Percentiles rank a stretch among this genome's conserved stretches.
These are phyloP conservation scores for Eleusine coracana DNA, from an alignment of 176 grass and related monocot genomes.

Conservation along the genomic window DNA sequence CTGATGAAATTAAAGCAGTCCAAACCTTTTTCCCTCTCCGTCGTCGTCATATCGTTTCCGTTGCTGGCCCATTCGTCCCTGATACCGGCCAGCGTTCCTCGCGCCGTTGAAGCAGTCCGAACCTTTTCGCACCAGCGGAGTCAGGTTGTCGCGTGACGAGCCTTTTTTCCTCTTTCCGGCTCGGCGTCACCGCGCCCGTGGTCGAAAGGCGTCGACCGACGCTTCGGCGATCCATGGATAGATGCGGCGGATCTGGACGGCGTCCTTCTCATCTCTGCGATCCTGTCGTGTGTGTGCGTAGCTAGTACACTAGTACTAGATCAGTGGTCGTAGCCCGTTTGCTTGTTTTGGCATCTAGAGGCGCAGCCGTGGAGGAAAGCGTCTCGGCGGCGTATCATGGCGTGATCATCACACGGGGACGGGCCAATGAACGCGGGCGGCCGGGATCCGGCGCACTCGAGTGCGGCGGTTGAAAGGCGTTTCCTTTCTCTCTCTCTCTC, in stretches of 20 bases:
- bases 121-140: not conserved
- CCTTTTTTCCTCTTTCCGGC: not conserved
- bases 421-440: not conserved
- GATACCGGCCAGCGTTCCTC: not conserved
- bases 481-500: not conserved
- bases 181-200: not conserved
- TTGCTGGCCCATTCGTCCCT: not conserved
- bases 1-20: not conserved
- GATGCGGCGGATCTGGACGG: not conserved
- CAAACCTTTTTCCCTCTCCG: not conserved
- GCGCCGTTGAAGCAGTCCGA: not conserved
- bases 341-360: not conserved
- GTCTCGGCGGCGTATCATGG: slow-evolving; percentile 15
- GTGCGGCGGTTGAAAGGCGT: slow-evolving; percentile 26
- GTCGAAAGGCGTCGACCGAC: not conserved
- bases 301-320: not conserved
- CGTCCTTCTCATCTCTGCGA: not conserved
- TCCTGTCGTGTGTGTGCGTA: too few species aligned
- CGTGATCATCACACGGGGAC: not conserved
- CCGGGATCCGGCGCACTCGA: slow-evolving; percentile 11
- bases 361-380: not conserved
- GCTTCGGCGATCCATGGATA: not conserved
- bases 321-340: not conserved
- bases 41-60: not conserved
- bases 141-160: slow-evolving; percentile 3